These are phyloP conservation scores for Magnaporthiopsis incrustans DNA, from an alignment of 2,329 filamentous ascomycete species.

Conservation along the genomic window DNA sequence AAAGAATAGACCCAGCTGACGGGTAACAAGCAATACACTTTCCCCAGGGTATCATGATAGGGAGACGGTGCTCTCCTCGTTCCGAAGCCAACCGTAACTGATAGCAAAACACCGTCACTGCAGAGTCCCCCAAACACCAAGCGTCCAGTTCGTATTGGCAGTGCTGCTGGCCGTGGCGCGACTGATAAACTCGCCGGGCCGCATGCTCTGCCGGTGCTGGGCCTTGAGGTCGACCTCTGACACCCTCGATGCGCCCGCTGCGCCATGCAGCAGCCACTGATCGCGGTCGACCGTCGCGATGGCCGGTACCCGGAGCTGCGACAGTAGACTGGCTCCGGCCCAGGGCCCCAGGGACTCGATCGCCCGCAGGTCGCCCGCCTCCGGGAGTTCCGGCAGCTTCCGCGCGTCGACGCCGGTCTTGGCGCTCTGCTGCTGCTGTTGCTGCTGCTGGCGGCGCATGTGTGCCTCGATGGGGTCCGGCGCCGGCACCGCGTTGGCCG, in stretches of 20 bases:
- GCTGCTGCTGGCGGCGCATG: slow-evolving; percentile 33
- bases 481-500: slow-evolving; percentile 39
- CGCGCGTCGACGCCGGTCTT: background rate
- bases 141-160: slow-evolving; percentile 47
- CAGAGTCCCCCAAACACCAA: slow-evolving; percentile 52
- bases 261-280: slow-evolving; percentile 60
- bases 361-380: slow-evolving; percentile 55
- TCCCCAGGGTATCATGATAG: background rate
- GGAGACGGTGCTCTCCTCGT: background rate
- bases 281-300: slow-evolving; percentile 66
- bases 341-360: slow-evolving; percentile 66
- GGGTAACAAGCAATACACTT: background rate
- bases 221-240: slow-evolving; percentile 51
- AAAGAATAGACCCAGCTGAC: no score
- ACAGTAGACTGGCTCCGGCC: slow-evolving; percentile 64
- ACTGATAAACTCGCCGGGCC: slow-evolving; percentile 41
- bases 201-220: slow-evolving; percentile 58
- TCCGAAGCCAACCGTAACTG: background rate
- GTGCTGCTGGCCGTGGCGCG: slow-evolving; percentile 24
- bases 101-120: background rate
- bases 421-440: background rate
- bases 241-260: slow-evolving; percentile 50
- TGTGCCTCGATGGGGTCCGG: slow-evolving; percentile 51
- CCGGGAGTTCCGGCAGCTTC: slow-evolving; percentile 19
- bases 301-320: slow-evolving; percentile 59